Evolutionary conservation across 1,284 basidiomycete genomes (phyloP).

Genomic region (Sanghuangporus weigelae): DNA sequence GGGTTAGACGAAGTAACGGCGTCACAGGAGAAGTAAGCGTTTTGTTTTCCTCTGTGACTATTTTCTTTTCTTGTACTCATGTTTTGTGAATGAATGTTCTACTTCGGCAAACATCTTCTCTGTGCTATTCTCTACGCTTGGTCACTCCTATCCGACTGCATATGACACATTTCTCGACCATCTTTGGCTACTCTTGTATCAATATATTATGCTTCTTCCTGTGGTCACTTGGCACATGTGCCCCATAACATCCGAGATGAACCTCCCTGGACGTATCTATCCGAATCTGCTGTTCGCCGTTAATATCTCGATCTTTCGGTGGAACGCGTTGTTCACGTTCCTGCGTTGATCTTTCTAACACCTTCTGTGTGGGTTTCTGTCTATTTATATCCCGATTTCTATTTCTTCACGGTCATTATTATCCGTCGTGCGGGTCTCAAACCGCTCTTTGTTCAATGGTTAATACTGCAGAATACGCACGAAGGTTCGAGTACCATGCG

Average conservation of each 20-base stretch:
- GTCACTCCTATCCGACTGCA: neutral
- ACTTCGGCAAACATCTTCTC: neutral
- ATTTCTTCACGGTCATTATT: neutral
- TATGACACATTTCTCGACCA: neutral
- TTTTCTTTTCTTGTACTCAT: slow-evolving; percentile 10
- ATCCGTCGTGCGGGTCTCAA: neutral
- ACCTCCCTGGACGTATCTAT: slow-evolving; percentile 16
- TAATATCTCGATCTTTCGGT: slow-evolving; percentile 1
- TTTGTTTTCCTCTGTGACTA: neutral
- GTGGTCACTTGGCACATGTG: neutral
- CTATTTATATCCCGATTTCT: too few species aligned
- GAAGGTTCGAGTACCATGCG: slow-evolving; percentile 82
- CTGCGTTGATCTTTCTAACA: neutral
- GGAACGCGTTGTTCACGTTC: neutral
- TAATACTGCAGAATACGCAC: slow-evolving; percentile 54
- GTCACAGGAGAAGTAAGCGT: slow-evolving; percentile 66
- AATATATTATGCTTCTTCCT: neutral
- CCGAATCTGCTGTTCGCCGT: neutral
- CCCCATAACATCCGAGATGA: neutral
- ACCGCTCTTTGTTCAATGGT: neutral
- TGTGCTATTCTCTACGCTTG: neutral
- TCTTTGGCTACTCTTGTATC: neutral
- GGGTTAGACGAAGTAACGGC: slow-evolving; percentile 64
- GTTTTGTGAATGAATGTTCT: neutral
- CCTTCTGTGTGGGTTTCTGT: neutral